These are phyloP conservation scores for Epichloe aotearoae DNA, from an alignment of 2,329 filamentous ascomycete genomes.

Conservation along the genomic window DNA sequence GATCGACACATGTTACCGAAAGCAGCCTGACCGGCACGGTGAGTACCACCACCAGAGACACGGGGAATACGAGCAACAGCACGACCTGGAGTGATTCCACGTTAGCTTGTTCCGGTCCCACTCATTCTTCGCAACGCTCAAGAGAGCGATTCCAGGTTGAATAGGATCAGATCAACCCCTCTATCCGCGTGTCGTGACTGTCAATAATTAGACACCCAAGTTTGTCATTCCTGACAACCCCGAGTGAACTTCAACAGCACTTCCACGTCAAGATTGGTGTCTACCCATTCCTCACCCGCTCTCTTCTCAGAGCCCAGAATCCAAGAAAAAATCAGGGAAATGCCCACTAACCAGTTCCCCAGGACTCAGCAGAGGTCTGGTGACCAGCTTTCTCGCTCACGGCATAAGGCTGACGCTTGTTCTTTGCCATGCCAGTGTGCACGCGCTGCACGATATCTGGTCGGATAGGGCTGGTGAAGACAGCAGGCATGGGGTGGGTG, in stretches of 20 bases:
- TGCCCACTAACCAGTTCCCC: constrained; percentile 84
- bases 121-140: not conserved
- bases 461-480: constrained; percentile 96
- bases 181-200: not conserved
- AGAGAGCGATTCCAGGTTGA: not conserved
- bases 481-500: constrained; percentile 85
- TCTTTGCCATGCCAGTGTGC: constrained; percentile 99
- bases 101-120: not conserved
- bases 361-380: constrained; percentile 99
- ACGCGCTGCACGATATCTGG: constrained; percentile 98
- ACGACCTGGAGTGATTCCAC: constrained; percentile 53
- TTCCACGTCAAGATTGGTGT: not conserved
- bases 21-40: constrained; percentile 98
- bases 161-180: not conserved
- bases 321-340: not conserved
- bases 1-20: constrained; percentile 99
- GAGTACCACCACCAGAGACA: constrained; percentile 99
- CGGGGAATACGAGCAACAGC: constrained; percentile 99
- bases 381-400: constrained; percentile 99
- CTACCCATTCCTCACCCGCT: not conserved
- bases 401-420: constrained; percentile 98
- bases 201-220: not conserved
- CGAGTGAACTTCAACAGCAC: not conserved
- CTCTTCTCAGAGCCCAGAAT: not conserved
- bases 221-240: not conserved